Conservation (phyloP, 352 stramenopile species). For the Phytophthora ohioensis region DNA sequence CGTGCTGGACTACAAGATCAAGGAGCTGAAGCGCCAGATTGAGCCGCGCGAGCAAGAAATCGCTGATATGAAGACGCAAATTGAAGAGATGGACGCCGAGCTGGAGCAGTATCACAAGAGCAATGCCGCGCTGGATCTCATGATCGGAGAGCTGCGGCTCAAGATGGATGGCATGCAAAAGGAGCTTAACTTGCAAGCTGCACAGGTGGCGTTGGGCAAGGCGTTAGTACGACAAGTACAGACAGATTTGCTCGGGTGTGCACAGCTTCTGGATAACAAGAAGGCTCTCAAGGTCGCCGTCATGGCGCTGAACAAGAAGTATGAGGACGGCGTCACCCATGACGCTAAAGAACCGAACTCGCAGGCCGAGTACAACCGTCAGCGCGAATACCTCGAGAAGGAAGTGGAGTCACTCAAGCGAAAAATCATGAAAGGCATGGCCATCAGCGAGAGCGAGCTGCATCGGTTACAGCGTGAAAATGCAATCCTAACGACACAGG, state of each 20-base stretch:
- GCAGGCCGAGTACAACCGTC: constrained; percentile 91
- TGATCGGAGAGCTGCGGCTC: constrained; percentile 94
- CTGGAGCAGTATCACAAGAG: constrained; percentile 96
- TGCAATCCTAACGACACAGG: constrained; percentile 79
- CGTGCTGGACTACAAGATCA: constrained; percentile 97
- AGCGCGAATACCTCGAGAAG: constrained; percentile 93
- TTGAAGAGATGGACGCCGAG: constrained; percentile 96
- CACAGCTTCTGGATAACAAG: constrained; percentile 78
- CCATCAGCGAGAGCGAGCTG: constrained; percentile 84
- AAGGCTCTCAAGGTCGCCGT: constrained; percentile 82
- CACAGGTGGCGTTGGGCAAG: constrained; percentile 70
- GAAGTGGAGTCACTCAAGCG: constrained; percentile 91
- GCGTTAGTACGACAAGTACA: constrained; percentile 82
- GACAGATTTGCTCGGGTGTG: constrained; percentile 75
- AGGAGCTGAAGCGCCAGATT: constrained; percentile 97
- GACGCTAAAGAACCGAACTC: constrained; percentile 92
- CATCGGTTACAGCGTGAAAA: constrained; percentile 87
- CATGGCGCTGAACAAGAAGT: constrained; percentile 90
- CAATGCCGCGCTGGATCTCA: constrained; percentile 93
- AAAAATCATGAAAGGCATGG: constrained; percentile 91
- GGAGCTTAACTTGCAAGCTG: constrained; percentile 76
- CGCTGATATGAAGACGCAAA: constrained; percentile 94
- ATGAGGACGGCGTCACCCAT: constrained; percentile 72
- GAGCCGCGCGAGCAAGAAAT: constrained; percentile 96
- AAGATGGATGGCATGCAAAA: constrained; percentile 95